phyloP scores from a whole-genome alignment of 106 monocot species.

The Apostasia shenzhenica region DNA sequence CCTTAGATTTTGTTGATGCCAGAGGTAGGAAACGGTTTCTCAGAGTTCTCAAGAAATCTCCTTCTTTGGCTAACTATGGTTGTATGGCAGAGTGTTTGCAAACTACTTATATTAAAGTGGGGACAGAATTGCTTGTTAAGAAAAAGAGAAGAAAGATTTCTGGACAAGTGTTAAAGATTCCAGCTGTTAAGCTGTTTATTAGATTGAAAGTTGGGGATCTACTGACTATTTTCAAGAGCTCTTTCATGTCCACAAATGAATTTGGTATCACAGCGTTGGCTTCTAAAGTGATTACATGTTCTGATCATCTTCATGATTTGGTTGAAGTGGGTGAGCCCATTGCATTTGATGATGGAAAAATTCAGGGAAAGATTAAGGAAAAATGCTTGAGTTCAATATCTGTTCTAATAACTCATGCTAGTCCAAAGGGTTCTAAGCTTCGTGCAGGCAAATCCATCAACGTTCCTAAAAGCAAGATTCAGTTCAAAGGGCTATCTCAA shows the following conservation, averaged over 20 bases:
- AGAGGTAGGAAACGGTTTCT: constrained; percentile 28
- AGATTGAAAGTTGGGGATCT: constrained; percentile 29
- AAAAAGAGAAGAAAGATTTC: constrained; percentile 16
- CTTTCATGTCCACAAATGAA: neutral
- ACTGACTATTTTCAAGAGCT: constrained; percentile 24
- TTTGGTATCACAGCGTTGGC: neutral
- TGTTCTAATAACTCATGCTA: constrained; percentile 33
- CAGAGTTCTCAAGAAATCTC: constrained; percentile 11
- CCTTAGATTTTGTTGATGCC: constrained; percentile 26
- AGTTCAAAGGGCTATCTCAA: constrained; percentile 27
- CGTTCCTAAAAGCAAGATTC: constrained; percentile 30
- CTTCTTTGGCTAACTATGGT: constrained; percentile 17
- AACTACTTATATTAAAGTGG: constrained; percentile 27
- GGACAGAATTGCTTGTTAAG: constrained; percentile 22
- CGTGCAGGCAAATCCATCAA: constrained; percentile 43
- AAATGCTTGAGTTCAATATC: constrained; percentile 15
- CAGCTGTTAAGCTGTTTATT: constrained; percentile 21
- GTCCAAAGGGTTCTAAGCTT: constrained; percentile 33
- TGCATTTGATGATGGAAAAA: constrained; percentile 42
- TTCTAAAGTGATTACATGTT: constrained; percentile 23
- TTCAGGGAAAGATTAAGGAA: constrained; percentile 27
- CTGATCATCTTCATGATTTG: constrained; percentile 25
- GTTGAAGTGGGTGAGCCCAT: constrained; percentile 45
- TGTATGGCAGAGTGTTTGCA: constrained; percentile 25
- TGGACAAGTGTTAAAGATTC: constrained; percentile 24